Conservation (phyloP, 2,329 filamentous ascomycete genomes). For the Penicillium sp. region DNA sequence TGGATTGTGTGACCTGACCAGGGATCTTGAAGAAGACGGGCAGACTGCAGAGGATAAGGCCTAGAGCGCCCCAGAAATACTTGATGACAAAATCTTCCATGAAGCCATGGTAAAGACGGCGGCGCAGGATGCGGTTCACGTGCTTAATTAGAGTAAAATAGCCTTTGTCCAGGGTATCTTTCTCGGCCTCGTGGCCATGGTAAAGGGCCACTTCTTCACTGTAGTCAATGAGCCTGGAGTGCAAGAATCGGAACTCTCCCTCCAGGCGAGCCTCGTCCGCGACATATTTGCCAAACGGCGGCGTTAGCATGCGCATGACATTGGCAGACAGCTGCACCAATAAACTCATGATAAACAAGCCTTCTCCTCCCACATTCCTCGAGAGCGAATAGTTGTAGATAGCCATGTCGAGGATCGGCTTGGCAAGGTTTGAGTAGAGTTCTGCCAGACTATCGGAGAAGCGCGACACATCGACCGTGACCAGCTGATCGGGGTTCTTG, state of each 20-base stretch:
- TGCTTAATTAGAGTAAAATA: conserved; percentile 99
- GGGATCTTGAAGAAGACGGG: conserved; percentile 95
- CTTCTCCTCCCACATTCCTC: conserved; percentile 91
- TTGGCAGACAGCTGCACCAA: conserved; percentile 89
- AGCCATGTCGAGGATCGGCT: conserved; percentile 88
- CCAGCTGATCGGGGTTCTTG: conserved; percentile 96
- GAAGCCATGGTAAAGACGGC: conserved; percentile 93
- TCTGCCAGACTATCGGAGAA: conserved; percentile 95
- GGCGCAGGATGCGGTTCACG: conserved; percentile 87
- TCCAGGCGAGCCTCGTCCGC: conserved; percentile 91
- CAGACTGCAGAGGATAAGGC: conserved; percentile 83
- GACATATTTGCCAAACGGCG: conserved; percentile 95
- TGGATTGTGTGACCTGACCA: conserved; percentile 52
- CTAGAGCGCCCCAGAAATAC: conserved; percentile 96
- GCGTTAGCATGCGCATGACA: conserved; percentile 88
- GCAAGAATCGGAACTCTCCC: conserved; percentile 93
- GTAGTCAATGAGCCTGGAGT: conserved; percentile 90
- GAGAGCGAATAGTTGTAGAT: conserved; percentile 96
- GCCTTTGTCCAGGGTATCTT: conserved; percentile 92
- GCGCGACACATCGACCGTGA: conserved; percentile 91
- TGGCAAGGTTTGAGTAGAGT: conserved; percentile 92
- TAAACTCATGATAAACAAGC: conserved; percentile 88
- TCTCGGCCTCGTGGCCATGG: conserved; percentile 85
- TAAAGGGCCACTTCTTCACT: conserved; percentile 93
- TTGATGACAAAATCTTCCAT: conserved; percentile 99